Conservation (phyloP, 139 green algal species). For the Chlamydomonas incerta region DNA sequence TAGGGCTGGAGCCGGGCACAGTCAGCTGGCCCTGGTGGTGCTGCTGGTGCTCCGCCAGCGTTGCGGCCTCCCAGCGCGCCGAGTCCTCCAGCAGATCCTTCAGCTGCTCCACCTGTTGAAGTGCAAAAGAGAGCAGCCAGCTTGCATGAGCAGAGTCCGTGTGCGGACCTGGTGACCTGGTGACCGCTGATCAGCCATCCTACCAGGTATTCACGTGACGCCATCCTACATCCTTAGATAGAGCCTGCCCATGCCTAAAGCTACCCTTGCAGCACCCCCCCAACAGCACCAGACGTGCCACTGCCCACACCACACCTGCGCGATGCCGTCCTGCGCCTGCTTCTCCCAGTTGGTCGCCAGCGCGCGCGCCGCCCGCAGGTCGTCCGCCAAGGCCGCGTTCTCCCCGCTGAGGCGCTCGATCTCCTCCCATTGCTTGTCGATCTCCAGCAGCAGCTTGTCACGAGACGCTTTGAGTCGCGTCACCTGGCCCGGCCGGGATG, state of each 20-base stretch:
- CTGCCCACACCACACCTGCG: too few species aligned
- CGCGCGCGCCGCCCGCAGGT: not conserved
- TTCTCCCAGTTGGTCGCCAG: conserved; percentile 65
- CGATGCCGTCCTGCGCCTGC: conserved; percentile 69
- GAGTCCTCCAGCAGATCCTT: conserved; percentile 82
- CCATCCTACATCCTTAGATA: too few species aligned
- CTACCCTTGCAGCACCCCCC: too few species aligned
- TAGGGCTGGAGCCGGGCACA: too few species aligned
- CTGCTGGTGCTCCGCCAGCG: not conserved
- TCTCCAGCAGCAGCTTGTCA: conserved; percentile 68
- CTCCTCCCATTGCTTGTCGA: conserved; percentile 74
- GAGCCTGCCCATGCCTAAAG: too few species aligned
- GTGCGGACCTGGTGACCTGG: too few species aligned
- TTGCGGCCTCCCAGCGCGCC: conserved; percentile 59
- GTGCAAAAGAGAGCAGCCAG: too few species aligned
- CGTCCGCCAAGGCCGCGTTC: conserved; percentile 57
- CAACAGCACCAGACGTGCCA: too few species aligned
- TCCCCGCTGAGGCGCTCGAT: conserved; percentile 65
- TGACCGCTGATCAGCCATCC: too few species aligned
- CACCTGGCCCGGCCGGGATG: conserved; percentile 30
- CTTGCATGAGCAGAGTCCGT: too few species aligned
- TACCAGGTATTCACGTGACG: too few species aligned
- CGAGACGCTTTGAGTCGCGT: conserved; percentile 63
- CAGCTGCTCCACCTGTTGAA: conserved; percentile 65
- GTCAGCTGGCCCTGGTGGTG: too few species aligned